Evolutionary conservation across 2,329 filamentous ascomycete genomes (phyloP).

Genomic region (Penicillium sp.): DNA sequence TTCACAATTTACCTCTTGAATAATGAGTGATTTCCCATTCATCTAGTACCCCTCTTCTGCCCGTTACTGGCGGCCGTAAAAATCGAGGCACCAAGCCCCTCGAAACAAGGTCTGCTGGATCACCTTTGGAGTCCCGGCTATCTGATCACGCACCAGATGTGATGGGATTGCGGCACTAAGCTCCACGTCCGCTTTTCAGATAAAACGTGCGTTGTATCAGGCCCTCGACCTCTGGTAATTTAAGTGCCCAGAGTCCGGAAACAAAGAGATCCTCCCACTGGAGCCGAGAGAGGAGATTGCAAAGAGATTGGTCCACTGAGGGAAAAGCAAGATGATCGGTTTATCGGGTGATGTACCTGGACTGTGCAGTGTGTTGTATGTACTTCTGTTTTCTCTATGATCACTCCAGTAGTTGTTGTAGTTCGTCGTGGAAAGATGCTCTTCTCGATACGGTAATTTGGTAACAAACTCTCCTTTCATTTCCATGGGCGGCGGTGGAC

Average conservation of each 20-base stretch:
- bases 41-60: slow-evolving; percentile 1
- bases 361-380: background rate
- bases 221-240: background rate
- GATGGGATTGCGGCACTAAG: slow-evolving; percentile 2
- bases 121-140: background rate
- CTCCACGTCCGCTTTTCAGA: background rate
- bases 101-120: background rate
- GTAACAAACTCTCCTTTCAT: slow-evolving; percentile 22
- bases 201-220: slow-evolving; percentile 18
- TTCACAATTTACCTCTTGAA: background rate
- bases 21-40: background rate
- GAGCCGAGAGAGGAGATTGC: background rate
- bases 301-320: background rate
- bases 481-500: slow-evolving; percentile 23
- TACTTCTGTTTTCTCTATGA: background rate
- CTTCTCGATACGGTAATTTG: background rate
- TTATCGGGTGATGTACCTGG: background rate
- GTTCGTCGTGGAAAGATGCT: background rate
- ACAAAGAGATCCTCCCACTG: slow-evolving; percentile 5
- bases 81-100: background rate
- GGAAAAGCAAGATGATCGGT: background rate
- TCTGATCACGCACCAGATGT: background rate
- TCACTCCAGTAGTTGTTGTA: background rate
- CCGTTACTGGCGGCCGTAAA: background rate
- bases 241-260: background rate